Evolutionary conservation across 1,284 basidiomycete genomes (phyloP).

Genomic region (Taiwanofungus camphoratus): DNA sequence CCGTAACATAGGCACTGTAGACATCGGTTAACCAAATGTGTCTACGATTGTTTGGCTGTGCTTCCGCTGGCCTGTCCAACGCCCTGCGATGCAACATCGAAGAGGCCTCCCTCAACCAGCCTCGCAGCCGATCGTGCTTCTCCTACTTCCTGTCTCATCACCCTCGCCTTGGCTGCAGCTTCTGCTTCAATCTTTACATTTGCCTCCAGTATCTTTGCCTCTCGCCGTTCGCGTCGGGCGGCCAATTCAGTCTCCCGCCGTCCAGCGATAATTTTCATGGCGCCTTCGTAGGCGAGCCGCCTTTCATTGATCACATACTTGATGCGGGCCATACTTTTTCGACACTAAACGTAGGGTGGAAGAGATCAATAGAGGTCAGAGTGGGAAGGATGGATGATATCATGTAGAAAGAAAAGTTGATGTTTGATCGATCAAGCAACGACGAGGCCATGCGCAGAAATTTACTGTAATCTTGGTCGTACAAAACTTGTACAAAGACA

Average conservation of each 20-base stretch:
- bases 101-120: conserved; percentile 22
- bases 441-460: no score
- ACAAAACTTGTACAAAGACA: no score
- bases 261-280: conserved; percentile 40
- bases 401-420: neutral
- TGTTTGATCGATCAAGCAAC: no score
- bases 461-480: no score
- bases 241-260: conserved; percentile 17
- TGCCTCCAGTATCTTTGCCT: conserved; percentile 13
- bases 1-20: no score
- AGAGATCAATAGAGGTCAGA: neutral
- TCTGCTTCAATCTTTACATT: conserved; percentile 11
- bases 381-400: no score
- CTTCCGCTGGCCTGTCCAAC: conserved; percentile 2
- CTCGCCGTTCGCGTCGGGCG: conserved; percentile 1
- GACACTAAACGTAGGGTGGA: conserved; percentile 49
- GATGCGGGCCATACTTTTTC: conserved; percentile 96
- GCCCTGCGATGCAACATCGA: conserved; percentile 17
- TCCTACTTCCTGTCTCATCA: conserved; percentile 19
- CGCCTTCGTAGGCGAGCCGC: conserved; percentile 74
- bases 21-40: no score
- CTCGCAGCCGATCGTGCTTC: conserved; percentile 19
- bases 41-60: no score
- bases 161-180: conserved; percentile 19
- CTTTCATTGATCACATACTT: conserved; percentile 93